Conservation (phyloP, 2,329 filamentous ascomycete species). For the Alternaria alternata region DNA sequence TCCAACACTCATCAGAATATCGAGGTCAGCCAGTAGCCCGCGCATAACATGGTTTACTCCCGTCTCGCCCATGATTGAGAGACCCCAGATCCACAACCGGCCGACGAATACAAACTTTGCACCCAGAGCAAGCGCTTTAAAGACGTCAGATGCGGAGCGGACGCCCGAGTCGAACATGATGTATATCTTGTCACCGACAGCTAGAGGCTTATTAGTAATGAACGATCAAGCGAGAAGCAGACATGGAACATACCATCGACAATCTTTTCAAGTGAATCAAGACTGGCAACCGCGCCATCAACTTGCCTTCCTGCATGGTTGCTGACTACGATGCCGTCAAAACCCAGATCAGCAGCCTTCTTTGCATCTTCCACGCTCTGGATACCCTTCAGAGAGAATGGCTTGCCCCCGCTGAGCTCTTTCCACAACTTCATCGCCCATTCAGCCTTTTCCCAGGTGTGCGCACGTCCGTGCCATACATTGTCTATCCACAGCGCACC, state of each 20-base stretch:
- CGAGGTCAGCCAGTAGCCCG: slow-evolving; percentile 67
- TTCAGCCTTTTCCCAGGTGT: slow-evolving; percentile 71
- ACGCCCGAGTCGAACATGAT: slow-evolving; percentile 70
- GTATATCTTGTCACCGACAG: slow-evolving; percentile 60
- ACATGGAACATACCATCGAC: slow-evolving; percentile 53
- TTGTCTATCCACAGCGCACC: slow-evolving; percentile 70
- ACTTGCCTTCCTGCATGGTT: slow-evolving; percentile 76
- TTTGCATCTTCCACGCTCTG: slow-evolving; percentile 71
- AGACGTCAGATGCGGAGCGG: slow-evolving; percentile 64
- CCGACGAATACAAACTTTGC: slow-evolving; percentile 70
- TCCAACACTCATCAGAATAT: slow-evolving; percentile 68
- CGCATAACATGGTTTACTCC: slow-evolving; percentile 70
- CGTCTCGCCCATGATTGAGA: slow-evolving; percentile 67
- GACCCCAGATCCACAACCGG: slow-evolving; percentile 66
- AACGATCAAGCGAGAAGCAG: neutral
- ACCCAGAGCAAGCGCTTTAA: slow-evolving; percentile 68
- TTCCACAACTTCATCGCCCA: slow-evolving; percentile 70
- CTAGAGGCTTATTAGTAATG: slow-evolving; percentile 28
- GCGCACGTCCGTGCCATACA: slow-evolving; percentile 69
- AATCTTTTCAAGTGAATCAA: slow-evolving; percentile 69
- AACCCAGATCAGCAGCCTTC: slow-evolving; percentile 65
- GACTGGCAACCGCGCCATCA: slow-evolving; percentile 66
- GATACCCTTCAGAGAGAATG: slow-evolving; percentile 73
- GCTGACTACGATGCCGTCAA: slow-evolving; percentile 72
- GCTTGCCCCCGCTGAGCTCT: slow-evolving; percentile 63